Percentiles rank a stretch among this genome's conserved stretches.
phyloP scores from a whole-genome alignment of 106 monocot genomes.

The Posidonia australis region DNA sequence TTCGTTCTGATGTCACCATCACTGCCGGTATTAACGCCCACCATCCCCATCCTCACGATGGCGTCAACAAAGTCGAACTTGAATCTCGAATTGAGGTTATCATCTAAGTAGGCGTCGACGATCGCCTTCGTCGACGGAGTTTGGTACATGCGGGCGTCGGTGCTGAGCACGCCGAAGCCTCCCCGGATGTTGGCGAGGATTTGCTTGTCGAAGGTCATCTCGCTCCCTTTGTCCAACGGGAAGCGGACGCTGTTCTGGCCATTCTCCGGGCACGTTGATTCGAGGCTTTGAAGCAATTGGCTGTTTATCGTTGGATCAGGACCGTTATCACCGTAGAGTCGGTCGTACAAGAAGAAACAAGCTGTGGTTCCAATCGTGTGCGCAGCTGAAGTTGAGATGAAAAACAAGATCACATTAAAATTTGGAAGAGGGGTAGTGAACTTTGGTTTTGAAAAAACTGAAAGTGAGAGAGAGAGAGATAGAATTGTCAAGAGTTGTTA shows the following conservation, averaged over 20 bases:
- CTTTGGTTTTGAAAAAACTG: too few species aligned
- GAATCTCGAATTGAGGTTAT: constrained; percentile 14
- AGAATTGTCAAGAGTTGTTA: too few species aligned
- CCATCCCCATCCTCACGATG: constrained; percentile 50
- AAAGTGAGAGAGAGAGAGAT: too few species aligned
- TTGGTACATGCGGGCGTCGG: constrained; percentile 51
- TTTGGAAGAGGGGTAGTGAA: too few species aligned
- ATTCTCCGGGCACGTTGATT: constrained; percentile 29
- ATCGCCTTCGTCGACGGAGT: constrained; percentile 16
- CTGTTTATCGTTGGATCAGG: constrained; percentile 42
- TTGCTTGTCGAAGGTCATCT: constrained; percentile 29
- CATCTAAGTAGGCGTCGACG: constrained; percentile 38
- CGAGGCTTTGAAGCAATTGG: constrained; percentile 36
- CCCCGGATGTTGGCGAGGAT: constrained; percentile 42
- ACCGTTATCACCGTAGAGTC: constrained; percentile 29
- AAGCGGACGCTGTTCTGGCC: constrained; percentile 31
- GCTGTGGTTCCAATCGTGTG: constrained; percentile 69
- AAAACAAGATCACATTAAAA: too few species aligned
- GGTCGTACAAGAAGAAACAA: constrained; percentile 50
- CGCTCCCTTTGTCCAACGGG: constrained; percentile 49
- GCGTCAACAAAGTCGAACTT: constrained; percentile 34
- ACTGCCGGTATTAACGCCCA: constrained; percentile 30
- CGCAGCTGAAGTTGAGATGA: constrained; percentile 24
- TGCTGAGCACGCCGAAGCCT: constrained; percentile 37
- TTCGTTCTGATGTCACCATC: constrained; percentile 45